Percentiles rank a stretch among this genome's conserved stretches.
phyloP scores from a whole-genome alignment of 495 filamentous ascomycete genomes.

The Hyphodiscus hymeniophilus region DNA sequence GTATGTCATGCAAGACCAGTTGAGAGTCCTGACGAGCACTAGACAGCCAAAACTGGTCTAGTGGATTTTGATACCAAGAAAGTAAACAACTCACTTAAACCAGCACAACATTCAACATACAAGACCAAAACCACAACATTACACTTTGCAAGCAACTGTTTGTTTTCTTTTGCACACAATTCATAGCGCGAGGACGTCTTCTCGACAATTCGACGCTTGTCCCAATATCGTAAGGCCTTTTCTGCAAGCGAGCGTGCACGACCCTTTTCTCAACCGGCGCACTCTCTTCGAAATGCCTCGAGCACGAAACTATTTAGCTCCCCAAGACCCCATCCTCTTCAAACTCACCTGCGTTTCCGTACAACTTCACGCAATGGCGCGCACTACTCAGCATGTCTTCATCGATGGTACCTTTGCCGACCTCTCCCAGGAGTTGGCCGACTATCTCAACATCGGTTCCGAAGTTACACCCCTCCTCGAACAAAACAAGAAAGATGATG shows the following conservation, averaged over 20 bases:
- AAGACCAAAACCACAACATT: no score
- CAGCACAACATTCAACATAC: no score
- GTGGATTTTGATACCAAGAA: no score
- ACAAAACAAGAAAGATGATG: constrained; percentile 72
- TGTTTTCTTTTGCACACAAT: no score
- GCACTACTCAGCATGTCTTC: constrained; percentile 42
- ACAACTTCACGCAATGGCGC: constrained; percentile 12
- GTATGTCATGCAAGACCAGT: no score
- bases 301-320: background rate
- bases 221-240: no score
- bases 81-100: no score
- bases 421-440: constrained; percentile 71
- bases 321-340: background rate
- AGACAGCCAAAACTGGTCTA: no score
- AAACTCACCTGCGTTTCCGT: constrained; percentile 5
- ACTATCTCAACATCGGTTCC: constrained; percentile 47
- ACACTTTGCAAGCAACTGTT: no score
- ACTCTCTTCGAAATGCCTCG: background rate
- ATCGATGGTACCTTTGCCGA: constrained; percentile 89
- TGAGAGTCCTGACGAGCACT: no score
- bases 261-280: background rate
- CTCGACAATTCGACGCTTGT: no score
- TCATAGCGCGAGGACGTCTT: no score
- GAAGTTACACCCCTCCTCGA: constrained; percentile 67
- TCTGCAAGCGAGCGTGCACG: background rate